A percentile compares a stretch with the other conserved stretches of the same genome.
Conservation (phyloP, 805 yeast species). For the Brettanomyces sp. region DNA sequence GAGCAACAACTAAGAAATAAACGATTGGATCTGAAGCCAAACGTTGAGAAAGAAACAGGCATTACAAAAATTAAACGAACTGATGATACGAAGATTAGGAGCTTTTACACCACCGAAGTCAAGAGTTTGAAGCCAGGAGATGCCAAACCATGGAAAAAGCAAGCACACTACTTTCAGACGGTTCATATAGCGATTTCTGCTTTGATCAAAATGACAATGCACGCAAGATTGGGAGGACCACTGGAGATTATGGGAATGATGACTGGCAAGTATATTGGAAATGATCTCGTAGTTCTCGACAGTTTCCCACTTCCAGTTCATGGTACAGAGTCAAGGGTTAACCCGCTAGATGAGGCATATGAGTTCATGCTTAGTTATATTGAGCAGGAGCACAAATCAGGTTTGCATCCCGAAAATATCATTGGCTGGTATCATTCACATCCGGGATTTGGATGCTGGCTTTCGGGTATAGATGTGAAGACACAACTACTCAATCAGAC, state of each 20-base stretch:
- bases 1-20: neutral
- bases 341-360: slow-evolving; percentile 88
- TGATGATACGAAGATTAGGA: neutral
- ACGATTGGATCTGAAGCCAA: no score
- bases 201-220: slow-evolving; percentile 63
- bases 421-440: slow-evolving; percentile 98
- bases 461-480: slow-evolving; percentile 85
- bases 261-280: slow-evolving; percentile 55
- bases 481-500: slow-evolving; percentile 81
- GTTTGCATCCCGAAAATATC: slow-evolving; percentile 50
- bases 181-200: slow-evolving; percentile 66
- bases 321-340: slow-evolving; percentile 93
- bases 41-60: neutral
- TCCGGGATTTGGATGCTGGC: slow-evolving; percentile 97
- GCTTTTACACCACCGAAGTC: neutral
- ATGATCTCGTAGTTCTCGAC: slow-evolving; percentile 62
- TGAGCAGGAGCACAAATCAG: slow-evolving; percentile 41
- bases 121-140: neutral
- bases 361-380: slow-evolving; percentile 88
- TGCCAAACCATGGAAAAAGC: slow-evolving; percentile 44
- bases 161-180: slow-evolving; percentile 51
- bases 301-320: slow-evolving; percentile 84
- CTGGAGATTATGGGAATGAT: slow-evolving; percentile 95
- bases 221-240: slow-evolving; percentile 75
- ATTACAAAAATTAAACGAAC: neutral